phyloP scores from a whole-genome alignment of 805 yeast genomes.

The Ogataea siamensis region DNA sequence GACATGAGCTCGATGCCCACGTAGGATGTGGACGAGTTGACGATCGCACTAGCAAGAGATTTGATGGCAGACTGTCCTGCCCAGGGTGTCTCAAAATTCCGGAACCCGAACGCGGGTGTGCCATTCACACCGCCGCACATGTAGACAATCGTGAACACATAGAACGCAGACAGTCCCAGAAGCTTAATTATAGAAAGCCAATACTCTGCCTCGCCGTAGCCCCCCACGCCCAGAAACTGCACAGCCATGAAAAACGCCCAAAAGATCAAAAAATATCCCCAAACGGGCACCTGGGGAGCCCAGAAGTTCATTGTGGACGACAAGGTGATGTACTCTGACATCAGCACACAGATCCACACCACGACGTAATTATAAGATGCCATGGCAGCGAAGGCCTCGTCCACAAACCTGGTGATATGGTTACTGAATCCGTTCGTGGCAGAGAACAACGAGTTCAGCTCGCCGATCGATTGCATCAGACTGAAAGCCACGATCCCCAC shows the following conservation, averaged over 20 bases:
- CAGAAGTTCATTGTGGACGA: conserved; percentile 48
- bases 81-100: conserved; percentile 16
- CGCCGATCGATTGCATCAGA: conserved; percentile 55
- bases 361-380: conserved; percentile 50
- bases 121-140: conserved; percentile 37
- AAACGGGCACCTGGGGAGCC: conserved; percentile 51
- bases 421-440: conserved; percentile 43
- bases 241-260: conserved; percentile 47
- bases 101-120: conserved; percentile 22
- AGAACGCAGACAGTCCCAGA: conserved; percentile 36
- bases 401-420: conserved; percentile 46
- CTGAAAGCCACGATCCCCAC: conserved; percentile 48
- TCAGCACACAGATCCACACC: conserved; percentile 51
- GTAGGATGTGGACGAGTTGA: conserved; percentile 26
- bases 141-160: conserved; percentile 38
- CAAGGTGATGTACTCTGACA: conserved; percentile 50
- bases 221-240: conserved; percentile 49
- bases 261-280: conserved; percentile 51
- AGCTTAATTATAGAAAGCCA: conserved; percentile 50
- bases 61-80: conserved; percentile 15
- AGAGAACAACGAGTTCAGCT: conserved; percentile 45
- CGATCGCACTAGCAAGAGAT: conserved; percentile 28
- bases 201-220: conserved; percentile 56
- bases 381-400: conserved; percentile 51
- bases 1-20: conserved; percentile 34